Percentiles rank a stretch among this genome's conserved stretches.
Evolutionary conservation across 106 monocot genomes (phyloP).

Genomic region (Chionographis japonica): DNA sequence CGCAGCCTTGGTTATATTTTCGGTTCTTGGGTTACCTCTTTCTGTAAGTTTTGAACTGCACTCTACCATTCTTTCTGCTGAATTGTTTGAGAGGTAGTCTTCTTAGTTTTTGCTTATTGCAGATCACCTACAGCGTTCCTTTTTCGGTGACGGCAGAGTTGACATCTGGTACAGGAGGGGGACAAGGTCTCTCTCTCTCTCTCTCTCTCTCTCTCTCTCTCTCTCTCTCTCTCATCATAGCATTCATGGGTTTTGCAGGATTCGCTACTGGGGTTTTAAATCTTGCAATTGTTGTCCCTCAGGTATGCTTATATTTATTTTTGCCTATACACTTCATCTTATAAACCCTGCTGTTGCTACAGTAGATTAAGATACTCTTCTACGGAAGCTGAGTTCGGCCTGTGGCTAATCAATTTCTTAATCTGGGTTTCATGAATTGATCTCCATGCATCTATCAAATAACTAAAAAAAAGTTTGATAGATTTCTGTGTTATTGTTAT

Average conservation of each 20-base stretch:
- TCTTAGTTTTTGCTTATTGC: constrained; percentile 8
- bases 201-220: too few relatives aligned
- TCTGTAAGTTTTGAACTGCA: constrained; percentile 42
- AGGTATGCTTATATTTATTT: constrained; percentile 36
- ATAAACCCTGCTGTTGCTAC: too few relatives aligned
- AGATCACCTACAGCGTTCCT: constrained; percentile 98
- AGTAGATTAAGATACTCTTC: too few relatives aligned
- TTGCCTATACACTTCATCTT: too few relatives aligned
- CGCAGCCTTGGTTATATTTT: constrained; percentile 73
- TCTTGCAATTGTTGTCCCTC: constrained; percentile 91
- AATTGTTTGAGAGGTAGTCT: neutral
- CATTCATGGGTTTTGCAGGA: constrained; percentile 35
- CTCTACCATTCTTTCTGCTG: constrained; percentile 1
- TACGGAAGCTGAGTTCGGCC: too few relatives aligned
- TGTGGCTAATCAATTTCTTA: too few relatives aligned
- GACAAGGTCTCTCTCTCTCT: constrained; percentile 60
- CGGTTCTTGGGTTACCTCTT: constrained; percentile 94
- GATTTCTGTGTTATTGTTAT: too few relatives aligned
- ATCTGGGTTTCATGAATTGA: too few relatives aligned
- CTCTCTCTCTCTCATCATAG: too few relatives aligned
- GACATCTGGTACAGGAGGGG: constrained; percentile 90
- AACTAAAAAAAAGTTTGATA: too few relatives aligned
- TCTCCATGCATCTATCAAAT: too few relatives aligned
- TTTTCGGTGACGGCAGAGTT: constrained; percentile 97
- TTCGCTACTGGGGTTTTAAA: constrained; percentile 97